Conservation (phyloP, 495 filamentous ascomycete species). For the Penicillium bialowiezense region DNA sequence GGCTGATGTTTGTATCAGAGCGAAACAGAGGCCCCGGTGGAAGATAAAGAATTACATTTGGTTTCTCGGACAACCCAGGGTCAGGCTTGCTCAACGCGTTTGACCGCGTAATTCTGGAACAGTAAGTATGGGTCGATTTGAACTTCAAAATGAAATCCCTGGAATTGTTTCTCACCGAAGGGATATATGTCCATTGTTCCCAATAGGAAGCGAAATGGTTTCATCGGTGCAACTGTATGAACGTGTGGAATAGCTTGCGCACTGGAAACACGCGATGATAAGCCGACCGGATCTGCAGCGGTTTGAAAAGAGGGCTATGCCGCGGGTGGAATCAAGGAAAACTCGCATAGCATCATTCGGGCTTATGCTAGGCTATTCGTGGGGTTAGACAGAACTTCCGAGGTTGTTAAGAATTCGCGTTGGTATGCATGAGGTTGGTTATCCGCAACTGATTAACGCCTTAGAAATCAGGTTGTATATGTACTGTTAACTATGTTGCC, state of each 20-base stretch:
- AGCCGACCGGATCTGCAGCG: not conserved
- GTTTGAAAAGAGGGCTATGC: not conserved
- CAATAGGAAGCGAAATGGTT: conserved; percentile 25
- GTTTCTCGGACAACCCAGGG: not conserved
- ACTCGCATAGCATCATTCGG: conserved; percentile 13
- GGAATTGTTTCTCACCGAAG: too few relatives aligned
- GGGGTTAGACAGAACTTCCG: conserved; percentile 10
- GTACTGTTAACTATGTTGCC: too few relatives aligned
- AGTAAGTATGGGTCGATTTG: not conserved
- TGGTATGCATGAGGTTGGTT: conserved; percentile 28
- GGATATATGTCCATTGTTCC: conserved; percentile 32
- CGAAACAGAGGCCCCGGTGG: conserved; percentile 37
- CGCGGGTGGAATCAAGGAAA: not conserved
- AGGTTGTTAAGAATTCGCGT: too few relatives aligned
- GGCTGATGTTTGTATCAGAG: not conserved
- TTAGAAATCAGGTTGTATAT: not conserved
- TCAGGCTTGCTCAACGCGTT: not conserved
- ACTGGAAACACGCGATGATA: not conserved
- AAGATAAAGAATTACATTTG: conserved; percentile 40
- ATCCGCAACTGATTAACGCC: not conserved
- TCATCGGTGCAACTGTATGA: conserved; percentile 14
- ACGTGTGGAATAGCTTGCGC: conserved; percentile 5
- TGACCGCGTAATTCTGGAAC: conserved; percentile 26
- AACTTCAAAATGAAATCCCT: too few relatives aligned
- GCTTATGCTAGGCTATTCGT: not conserved